Conservation (phyloP, 2,329 filamentous ascomycete species). For the Didymella pinodella region DNA sequence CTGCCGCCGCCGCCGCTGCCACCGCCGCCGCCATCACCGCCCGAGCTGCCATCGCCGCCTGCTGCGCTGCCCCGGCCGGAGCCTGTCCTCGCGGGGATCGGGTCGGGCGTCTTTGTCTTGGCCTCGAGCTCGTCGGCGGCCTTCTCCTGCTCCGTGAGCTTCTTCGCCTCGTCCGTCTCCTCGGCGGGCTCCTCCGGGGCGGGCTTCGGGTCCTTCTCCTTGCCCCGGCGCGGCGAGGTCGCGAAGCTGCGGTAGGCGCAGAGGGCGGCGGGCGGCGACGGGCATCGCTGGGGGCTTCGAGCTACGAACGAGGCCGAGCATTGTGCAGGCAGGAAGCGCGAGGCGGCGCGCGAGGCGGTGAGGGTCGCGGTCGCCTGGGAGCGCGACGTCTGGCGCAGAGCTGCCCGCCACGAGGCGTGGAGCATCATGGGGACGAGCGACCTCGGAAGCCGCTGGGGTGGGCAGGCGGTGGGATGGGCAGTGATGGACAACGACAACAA, state of each 20-base stretch:
- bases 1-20: constrained; percentile 67
- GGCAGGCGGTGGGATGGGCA: background rate
- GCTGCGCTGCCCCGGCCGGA: constrained; percentile 69
- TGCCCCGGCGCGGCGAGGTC: constrained; percentile 57
- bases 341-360: constrained; percentile 36
- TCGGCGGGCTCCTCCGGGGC: constrained; percentile 53
- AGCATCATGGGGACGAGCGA: constrained; percentile 58
- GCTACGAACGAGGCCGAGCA: constrained; percentile 40
- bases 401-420: constrained; percentile 70
- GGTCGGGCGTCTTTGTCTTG: constrained; percentile 60
- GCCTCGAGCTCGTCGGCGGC: constrained; percentile 47
- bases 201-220: constrained; percentile 63
- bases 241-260: constrained; percentile 50
- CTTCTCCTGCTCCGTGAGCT: constrained; percentile 54
- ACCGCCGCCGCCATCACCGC: constrained; percentile 64
- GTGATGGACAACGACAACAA: too few species aligned
- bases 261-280: constrained; percentile 43
- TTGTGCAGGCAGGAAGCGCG: constrained; percentile 42
- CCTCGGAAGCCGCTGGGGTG: constrained; percentile 12
- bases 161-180: constrained; percentile 53
- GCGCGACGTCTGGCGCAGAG: constrained; percentile 61
- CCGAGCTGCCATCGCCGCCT: constrained; percentile 55
- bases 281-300: constrained; percentile 32
- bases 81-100: constrained; percentile 59
- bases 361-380: constrained; percentile 49